Conservation (phyloP, 805 yeast genomes). For the Saturnispora hagleri region DNA sequence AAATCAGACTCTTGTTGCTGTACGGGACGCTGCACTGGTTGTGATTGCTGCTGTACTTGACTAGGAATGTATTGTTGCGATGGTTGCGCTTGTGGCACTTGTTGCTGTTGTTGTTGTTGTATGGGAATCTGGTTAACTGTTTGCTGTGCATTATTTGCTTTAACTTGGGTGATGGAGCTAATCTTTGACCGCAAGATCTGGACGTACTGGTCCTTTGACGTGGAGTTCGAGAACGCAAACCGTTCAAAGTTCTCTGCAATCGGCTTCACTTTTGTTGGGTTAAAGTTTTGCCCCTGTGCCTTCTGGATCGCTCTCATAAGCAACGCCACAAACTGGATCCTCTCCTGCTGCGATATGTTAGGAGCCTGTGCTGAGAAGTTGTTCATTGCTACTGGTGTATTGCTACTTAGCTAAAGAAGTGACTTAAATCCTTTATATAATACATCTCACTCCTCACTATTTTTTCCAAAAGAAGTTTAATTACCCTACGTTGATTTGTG, state of each 20-base stretch:
- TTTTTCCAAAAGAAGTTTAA: neutral
- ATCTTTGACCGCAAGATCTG: slow-evolving; percentile 36
- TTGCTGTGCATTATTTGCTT: slow-evolving; percentile 17
- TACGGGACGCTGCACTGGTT: slow-evolving; percentile 9
- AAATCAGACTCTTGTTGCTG: slow-evolving; percentile 30
- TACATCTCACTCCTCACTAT: neutral
- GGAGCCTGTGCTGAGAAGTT: slow-evolving; percentile 8
- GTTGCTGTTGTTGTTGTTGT: slow-evolving; percentile 19
- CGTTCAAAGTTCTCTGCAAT: slow-evolving; percentile 68
- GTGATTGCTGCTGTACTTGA: slow-evolving; percentile 11
- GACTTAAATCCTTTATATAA: neutral
- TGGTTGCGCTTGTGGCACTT: slow-evolving; percentile 6
- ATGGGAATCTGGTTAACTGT: slow-evolving; percentile 19
- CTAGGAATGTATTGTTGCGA: slow-evolving; percentile 13
- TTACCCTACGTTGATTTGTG: neutral
- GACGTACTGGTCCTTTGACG: slow-evolving; percentile 48
- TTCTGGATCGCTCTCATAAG: slow-evolving; percentile 26
- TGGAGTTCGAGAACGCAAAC: slow-evolving; percentile 50
- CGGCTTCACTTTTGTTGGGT: slow-evolving; percentile 34
- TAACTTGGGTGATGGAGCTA: slow-evolving; percentile 30
- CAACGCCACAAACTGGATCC: slow-evolving; percentile 26
- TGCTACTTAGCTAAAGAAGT: neutral
- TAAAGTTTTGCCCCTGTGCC: slow-evolving; percentile 25
- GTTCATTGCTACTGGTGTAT: neutral
- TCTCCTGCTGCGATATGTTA: slow-evolving; percentile 24